Base-by-base conservation (phyloP, 202 grass and related monocot genomes). In the Brachypodium distachyon region DNA sequence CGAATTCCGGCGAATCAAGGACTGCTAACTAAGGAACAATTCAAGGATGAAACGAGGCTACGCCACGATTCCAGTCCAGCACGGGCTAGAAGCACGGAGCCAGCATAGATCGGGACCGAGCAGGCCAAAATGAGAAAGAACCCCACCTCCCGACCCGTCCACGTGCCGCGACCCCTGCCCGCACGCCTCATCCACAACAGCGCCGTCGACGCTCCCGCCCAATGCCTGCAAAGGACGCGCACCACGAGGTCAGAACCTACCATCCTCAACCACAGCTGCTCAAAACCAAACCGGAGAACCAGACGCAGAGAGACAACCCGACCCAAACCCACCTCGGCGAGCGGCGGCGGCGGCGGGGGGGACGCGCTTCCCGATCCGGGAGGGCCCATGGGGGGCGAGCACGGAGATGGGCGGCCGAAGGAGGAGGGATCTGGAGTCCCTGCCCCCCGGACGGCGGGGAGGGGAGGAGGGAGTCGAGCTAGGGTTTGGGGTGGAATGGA, bases 301-400 rank as follows among this genome's bases (percentile, higher is more conserved):
- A 40, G 9, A 14, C 11, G 23, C 42, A 25, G 19, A 39, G 3
- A 25, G 2, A 25, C 61, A 31, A 6, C 5, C 23, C 17, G 8
- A 8, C 6, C 26, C 61, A 71, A n/a, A 57, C 62, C 6, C 39
- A 88, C 86, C 77, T 77, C 13, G 39, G 46, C 9, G 42, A 8
- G 2, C 47, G 17, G 14, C 67, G 52, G 19, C 52, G 51, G 23
- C 37, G 69, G 69, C 31, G 56, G 56, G 47, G 70, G 31, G 40
- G n/a, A n/a, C n/a, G n/a, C n/a, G n/a, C n/a, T n/a, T n/a, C 77
- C 81, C 81, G 86, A 81, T 76, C 77, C 81, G 49, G 82, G 40
- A 55, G 76, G 86, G 64, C 80, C 86, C 86, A 80, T 42, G 37
- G 9, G 54, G 46, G 50, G 31, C n/a, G n/a, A n/a, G n/a, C n/a